Evolutionary conservation across 2,329 filamentous ascomycete species (phyloP), one percentile per base, ranked within the genome.

Genomic region (Diaporthe nobilis): DNA sequence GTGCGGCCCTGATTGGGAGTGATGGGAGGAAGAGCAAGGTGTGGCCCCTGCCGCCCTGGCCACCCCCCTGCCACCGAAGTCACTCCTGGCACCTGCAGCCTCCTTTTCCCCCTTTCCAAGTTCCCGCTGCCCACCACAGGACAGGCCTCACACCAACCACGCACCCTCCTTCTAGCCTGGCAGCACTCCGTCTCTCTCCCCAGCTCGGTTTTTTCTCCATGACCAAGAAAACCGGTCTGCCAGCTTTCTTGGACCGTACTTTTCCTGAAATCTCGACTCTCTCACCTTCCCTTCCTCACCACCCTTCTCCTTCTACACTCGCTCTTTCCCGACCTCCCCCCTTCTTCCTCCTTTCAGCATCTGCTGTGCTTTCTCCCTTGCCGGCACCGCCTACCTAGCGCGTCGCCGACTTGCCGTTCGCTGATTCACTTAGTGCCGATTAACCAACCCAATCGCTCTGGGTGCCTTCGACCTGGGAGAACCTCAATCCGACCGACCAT

Each of bases 261-360:
- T 72, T 55, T 73, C 53, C 57, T 58, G 63, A 53, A 47, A 65
- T 72, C 67, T 73, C 49, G 44, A 39, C 67, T 55, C 13, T 49
- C 68, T 77, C 60, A 65, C 61, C 60, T 61, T 75, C 47, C 72
- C 51, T 55, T 60, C 51, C 67, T 72, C 60, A 75, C 44, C 73
- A 65, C 44, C 65, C 63, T 71, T 68, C 60, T 47, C 53, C 22
- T 71, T 61, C 67, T 74, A 76, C 72, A 76, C 72, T 77, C 76
- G 60, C 63, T 77, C 79, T 72, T 76, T 76, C 75, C 61, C 78
- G 77, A 75, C 78, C 81, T 79, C 77, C 77, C 78, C 74, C 77
- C 77, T 77, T 77, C 77, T 76, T 77, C 78, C 65, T 77, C 67
- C 73, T 78, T 78, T 39, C 25, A 51, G 61, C 4, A 74, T 79